phyloP scores from a whole-genome alignment of 768 basidiomycete genomes.

The Boletales sp. region DNA sequence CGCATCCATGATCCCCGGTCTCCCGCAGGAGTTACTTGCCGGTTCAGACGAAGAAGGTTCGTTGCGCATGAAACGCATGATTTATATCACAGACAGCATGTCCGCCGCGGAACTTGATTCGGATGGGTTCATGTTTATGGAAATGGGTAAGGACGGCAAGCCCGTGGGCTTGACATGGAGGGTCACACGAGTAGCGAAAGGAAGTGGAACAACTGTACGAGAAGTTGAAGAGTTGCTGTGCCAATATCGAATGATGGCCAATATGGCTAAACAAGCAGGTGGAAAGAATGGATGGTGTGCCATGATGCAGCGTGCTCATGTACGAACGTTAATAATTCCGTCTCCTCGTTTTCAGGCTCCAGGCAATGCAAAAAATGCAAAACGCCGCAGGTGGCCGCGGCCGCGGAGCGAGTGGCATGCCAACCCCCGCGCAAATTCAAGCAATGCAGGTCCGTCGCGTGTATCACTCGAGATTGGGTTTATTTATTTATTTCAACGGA shows the following conservation, averaged over 20 bases:
- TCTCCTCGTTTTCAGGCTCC: conserved; percentile 47
- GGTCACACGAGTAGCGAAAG: conserved; percentile 84
- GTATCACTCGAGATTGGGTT: not conserved
- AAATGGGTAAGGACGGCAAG: conserved; percentile 76
- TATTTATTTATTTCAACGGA: conserved; percentile 4
- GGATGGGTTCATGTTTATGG: conserved; percentile 90
- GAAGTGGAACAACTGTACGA: conserved; percentile 90
- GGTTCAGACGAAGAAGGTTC: conserved; percentile 94
- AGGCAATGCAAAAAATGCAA: conserved; percentile 93
- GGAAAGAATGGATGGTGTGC: conserved; percentile 92
- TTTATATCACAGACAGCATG: conserved; percentile 99
- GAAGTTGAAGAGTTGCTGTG: conserved; percentile 98
- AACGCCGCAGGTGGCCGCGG: conserved; percentile 81
- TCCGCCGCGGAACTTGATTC: conserved; percentile 90
- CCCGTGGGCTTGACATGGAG: conserved; percentile 87
- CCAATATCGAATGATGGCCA: conserved; percentile 98
- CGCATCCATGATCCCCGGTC: conserved; percentile 97
- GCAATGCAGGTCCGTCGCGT: conserved; percentile 75
- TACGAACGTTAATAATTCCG: conserved; percentile 4
- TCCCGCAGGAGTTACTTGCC: conserved; percentile 86
- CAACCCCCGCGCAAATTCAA: conserved; percentile 89
- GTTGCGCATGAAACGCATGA: conserved; percentile 91
- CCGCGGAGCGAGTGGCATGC: conserved; percentile 83
- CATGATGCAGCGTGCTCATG: not conserved
- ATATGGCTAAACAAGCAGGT: conserved; percentile 97